These are phyloP conservation scores for Scopulariopsis brevicaulis DNA, from an alignment of 2,329 filamentous ascomycete species.

Conservation along the genomic window DNA sequence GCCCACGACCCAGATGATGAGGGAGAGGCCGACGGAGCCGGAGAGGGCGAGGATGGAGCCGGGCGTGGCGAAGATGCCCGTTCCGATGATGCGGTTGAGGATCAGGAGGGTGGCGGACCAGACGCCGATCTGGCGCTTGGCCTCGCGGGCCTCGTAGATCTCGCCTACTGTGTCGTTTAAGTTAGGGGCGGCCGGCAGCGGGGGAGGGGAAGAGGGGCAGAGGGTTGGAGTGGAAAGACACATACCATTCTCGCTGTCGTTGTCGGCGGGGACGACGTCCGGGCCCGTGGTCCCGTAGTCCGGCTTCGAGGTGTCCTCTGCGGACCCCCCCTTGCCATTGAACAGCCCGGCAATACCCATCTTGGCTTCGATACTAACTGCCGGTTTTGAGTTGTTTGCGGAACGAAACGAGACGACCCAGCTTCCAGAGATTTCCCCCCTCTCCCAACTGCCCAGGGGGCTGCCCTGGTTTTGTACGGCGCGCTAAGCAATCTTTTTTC, in stretches of 20 bases:
- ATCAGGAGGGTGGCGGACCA: slow-evolving; percentile 46
- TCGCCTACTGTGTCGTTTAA: slow-evolving; percentile 11
- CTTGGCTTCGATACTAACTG: not conserved
- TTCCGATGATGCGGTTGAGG: slow-evolving; percentile 56
- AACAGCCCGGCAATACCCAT: not conserved
- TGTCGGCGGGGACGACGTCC: not conserved
- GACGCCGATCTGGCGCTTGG: slow-evolving; percentile 43
- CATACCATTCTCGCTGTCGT: not conserved
- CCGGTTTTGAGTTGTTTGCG: not conserved
- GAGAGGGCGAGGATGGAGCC: slow-evolving; percentile 42
- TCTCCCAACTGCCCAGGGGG: too few relatives aligned
- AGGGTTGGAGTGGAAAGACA: not conserved
- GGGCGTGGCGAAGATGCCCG: slow-evolving; percentile 56
- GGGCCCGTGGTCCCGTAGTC: not conserved
- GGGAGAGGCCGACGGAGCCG: slow-evolving; percentile 49
- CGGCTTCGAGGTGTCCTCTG: not conserved
- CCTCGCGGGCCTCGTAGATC: slow-evolving; percentile 27
- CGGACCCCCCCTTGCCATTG: too few relatives aligned
- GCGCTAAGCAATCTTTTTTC: too few relatives aligned
- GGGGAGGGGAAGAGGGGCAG: not conserved
- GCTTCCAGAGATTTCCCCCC: too few relatives aligned
- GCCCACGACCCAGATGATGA: slow-evolving; percentile 53
- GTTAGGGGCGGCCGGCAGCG: not conserved
- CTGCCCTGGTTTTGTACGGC: too few relatives aligned
- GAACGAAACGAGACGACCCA: not conserved